Percentiles rank a stretch among this genome's conserved stretches.
These are phyloP conservation scores for Neurospora sp. DNA, from an alignment of 495 filamentous ascomycete species.

Conservation along the genomic window DNA sequence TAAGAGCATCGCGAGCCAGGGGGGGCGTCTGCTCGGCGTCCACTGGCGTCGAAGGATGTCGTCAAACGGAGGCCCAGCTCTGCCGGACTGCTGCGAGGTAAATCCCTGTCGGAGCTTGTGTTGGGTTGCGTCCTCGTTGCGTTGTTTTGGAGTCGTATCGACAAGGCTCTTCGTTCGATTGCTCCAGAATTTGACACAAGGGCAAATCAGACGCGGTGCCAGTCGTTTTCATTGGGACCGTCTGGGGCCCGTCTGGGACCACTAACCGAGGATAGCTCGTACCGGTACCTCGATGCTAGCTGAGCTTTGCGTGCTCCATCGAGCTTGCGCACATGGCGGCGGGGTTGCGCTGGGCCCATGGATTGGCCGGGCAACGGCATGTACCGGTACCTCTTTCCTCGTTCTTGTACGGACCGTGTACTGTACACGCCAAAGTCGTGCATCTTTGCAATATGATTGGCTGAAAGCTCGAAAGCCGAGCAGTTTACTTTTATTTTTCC, in stretches of 20 bases:
- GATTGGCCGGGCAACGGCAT: constrained; percentile 12
- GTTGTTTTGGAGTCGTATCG: constrained; percentile 7
- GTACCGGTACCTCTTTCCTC: constrained; percentile 8
- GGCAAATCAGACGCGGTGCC: constrained; percentile 15
- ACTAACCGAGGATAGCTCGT: constrained; percentile 19
- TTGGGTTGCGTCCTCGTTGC: constrained; percentile 13
- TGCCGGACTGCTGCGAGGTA: constrained; percentile 14
- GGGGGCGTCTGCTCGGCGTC: not conserved
- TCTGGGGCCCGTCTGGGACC: constrained; percentile 18
- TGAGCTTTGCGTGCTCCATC: not conserved
- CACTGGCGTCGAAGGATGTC: constrained; percentile 19
- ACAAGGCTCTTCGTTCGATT: constrained; percentile 17
- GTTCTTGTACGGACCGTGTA: not conserved
- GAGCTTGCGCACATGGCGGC: constrained; percentile 14
- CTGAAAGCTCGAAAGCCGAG: not conserved
- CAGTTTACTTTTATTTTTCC: constrained; percentile 3
- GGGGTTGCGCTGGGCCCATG: constrained; percentile 11
- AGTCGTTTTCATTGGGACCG: not conserved
- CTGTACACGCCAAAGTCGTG: not conserved
- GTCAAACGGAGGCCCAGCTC: constrained; percentile 16
- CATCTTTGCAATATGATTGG: not conserved
- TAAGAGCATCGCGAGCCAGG: constrained; percentile 4
- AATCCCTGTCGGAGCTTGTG: constrained; percentile 24
- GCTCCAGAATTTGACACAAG: constrained; percentile 9
- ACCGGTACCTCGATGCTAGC: constrained; percentile 8